phyloP scores from a whole-genome alignment of 805 yeast genomes.

The Kregervanrija fluxuum region DNA sequence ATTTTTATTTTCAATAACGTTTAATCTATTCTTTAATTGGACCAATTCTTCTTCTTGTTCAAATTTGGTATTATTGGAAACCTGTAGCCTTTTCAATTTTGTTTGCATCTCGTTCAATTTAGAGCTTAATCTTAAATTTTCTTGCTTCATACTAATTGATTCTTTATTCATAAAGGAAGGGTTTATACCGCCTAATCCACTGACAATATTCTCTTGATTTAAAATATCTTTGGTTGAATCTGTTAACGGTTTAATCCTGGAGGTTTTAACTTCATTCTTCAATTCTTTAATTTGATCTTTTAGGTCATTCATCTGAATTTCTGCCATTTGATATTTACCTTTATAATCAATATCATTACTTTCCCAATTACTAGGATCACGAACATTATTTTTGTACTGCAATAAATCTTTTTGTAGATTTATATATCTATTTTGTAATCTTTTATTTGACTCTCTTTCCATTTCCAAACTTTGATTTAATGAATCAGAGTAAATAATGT shows the following conservation, averaged over 20 bases:
- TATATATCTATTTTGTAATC: constrained; percentile 26
- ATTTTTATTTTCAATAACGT: constrained; percentile 49
- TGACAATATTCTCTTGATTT: constrained; percentile 9
- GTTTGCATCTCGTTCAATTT: constrained; percentile 29
- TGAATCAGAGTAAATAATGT: background rate
- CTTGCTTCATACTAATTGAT: constrained; percentile 23
- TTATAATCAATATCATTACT: constrained; percentile 27
- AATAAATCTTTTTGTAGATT: constrained; percentile 29
- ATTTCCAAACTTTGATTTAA: constrained; percentile 14
- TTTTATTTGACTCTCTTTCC: constrained; percentile 25
- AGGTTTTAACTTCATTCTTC: constrained; percentile 14
- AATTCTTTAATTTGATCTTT: constrained; percentile 28
- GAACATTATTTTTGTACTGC: constrained; percentile 21
- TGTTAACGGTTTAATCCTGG: constrained; percentile 28
- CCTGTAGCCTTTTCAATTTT: constrained; percentile 25
- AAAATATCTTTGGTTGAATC: constrained; percentile 14
- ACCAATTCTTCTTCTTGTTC: constrained; percentile 30
- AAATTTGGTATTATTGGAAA: constrained; percentile 19
- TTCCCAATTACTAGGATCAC: constrained; percentile 29
- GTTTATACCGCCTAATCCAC: constrained; percentile 1
- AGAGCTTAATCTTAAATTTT: constrained; percentile 28
- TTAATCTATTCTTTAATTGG: constrained; percentile 49
- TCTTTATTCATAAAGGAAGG: constrained; percentile 16
- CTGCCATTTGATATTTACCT: constrained; percentile 40
- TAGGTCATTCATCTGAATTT: constrained; percentile 34